Percentiles rank a stretch among this genome's conserved stretches.
Conservation (phyloP, 2,329 filamentous ascomycete genomes). For the Chrysoporthe cubensis region DNA sequence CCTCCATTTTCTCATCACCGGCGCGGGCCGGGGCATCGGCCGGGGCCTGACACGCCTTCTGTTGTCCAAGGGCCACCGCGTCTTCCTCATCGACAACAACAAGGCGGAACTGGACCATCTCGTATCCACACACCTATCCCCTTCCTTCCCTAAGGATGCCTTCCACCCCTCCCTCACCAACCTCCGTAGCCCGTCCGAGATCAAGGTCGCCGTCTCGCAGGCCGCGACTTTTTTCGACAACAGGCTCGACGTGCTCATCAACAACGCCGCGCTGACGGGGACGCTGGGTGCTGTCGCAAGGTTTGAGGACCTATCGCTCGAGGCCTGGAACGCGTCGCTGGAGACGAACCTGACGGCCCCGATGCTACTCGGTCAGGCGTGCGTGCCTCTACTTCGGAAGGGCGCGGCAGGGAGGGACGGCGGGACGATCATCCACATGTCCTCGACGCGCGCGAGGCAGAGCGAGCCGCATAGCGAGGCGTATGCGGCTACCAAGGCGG, state of each 20-base stretch:
- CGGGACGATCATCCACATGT: slow-evolving; percentile 49
- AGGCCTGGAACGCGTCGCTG: slow-evolving; percentile 43
- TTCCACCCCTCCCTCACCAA: slow-evolving; percentile 37
- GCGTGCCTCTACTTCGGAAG: slow-evolving; percentile 34
- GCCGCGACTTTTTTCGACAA: slow-evolving; percentile 40
- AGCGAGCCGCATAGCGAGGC: slow-evolving; percentile 53
- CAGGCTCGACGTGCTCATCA: slow-evolving; percentile 45
- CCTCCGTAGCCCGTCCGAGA: slow-evolving; percentile 39
- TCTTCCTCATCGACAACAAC: slow-evolving; percentile 46
- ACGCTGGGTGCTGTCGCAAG: slow-evolving; percentile 40
- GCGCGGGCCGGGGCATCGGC: slow-evolving; percentile 68
- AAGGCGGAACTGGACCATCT: slow-evolving; percentile 43
- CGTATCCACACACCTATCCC: slow-evolving; percentile 32
- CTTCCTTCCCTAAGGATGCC: slow-evolving; percentile 24
- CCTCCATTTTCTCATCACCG: slow-evolving; percentile 59
- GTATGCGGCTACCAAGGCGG: slow-evolving; percentile 55
- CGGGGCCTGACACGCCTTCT: slow-evolving; percentile 60
- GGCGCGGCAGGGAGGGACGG: slow-evolving; percentile 18
- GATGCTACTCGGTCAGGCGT: slow-evolving; percentile 38
- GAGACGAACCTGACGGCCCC: slow-evolving; percentile 44
- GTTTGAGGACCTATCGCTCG: slow-evolving; percentile 39
- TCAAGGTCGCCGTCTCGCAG: slow-evolving; percentile 36
- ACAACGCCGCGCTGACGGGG: slow-evolving; percentile 46
- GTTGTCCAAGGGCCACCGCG: slow-evolving; percentile 43
- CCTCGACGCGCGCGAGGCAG: slow-evolving; percentile 53